phyloP scores from a whole-genome alignment of 805 yeast genomes.

The Candida ascalaphidarum region DNA sequence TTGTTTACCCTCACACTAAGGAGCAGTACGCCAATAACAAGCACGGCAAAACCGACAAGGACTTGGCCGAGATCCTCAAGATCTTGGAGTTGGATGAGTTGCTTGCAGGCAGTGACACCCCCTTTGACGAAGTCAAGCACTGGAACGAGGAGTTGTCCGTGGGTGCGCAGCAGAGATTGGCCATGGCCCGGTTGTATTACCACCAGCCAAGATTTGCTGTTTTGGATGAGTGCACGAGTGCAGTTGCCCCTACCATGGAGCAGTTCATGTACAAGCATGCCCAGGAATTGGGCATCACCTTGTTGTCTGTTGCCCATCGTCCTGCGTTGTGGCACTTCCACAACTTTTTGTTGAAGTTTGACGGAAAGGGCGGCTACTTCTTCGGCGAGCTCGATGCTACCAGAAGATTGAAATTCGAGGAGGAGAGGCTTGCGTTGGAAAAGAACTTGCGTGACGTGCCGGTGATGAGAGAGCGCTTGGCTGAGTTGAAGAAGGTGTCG shows the following conservation, averaged over 20 bases:
- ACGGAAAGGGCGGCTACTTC: slow-evolving; percentile 68
- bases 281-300: slow-evolving; percentile 66
- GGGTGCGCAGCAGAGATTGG: slow-evolving; percentile 90
- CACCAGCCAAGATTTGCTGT: slow-evolving; percentile 92
- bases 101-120: slow-evolving; percentile 28
- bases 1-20: slow-evolving; percentile 76
- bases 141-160: slow-evolving; percentile 87
- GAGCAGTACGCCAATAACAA: slow-evolving; percentile 40
- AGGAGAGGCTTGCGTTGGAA: slow-evolving; percentile 67
- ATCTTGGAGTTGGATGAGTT: slow-evolving; percentile 55
- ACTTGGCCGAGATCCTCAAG: slow-evolving; percentile 44
- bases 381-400: slow-evolving; percentile 63
- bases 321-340: slow-evolving; percentile 93
- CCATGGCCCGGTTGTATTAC: slow-evolving; percentile 87
- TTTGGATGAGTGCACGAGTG: slow-evolving; percentile 91
- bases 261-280: slow-evolving; percentile 83
- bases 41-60: slow-evolving; percentile 35
- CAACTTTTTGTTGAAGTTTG: slow-evolving; percentile 71
- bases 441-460: slow-evolving; percentile 65
- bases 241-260: slow-evolving; percentile 87
- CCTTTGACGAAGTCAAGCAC: slow-evolving; percentile 60
- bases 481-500: slow-evolving; percentile 50
- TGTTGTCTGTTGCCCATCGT: slow-evolving; percentile 86
- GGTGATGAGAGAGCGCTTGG: slow-evolving; percentile 54
- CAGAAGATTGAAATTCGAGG: slow-evolving; percentile 64